These are phyloP conservation scores for Ramularia endophylla DNA, from an alignment of 2,329 filamentous ascomycete species.

Conservation along the genomic window DNA sequence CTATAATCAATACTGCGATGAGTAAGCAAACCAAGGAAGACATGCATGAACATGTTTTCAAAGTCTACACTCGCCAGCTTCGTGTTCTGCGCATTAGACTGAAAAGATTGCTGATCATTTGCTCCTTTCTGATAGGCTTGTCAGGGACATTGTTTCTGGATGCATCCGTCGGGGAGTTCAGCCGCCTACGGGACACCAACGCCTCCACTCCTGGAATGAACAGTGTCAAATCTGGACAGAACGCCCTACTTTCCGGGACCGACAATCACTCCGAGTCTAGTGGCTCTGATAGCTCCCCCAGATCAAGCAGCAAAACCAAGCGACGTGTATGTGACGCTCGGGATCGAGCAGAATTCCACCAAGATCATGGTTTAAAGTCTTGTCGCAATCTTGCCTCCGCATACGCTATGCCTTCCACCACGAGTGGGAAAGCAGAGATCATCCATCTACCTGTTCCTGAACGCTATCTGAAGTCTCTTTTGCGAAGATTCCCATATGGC, in stretches of 20 bases:
- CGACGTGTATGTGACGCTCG: too few species aligned
- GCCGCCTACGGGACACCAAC: constrained; percentile 6
- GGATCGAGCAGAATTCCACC: too few species aligned
- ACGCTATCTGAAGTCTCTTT: constrained; percentile 7
- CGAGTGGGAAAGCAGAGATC: neutral
- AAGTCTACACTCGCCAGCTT: too few species aligned
- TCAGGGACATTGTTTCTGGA: constrained; percentile 42
- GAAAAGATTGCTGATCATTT: too few species aligned
- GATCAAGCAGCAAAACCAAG: neutral
- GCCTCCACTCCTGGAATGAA: neutral
- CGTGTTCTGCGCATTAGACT: too few species aligned
- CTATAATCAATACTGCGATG: constrained; percentile 25
- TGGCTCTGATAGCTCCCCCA: neutral
- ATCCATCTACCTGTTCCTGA: constrained; percentile 4
- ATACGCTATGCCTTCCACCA: neutral
- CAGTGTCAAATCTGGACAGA: too few species aligned
- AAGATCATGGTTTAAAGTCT: neutral
- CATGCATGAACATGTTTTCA: too few species aligned
- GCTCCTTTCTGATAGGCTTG: too few species aligned
- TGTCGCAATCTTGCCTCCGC: constrained; percentile 8
- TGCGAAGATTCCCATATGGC: constrained; percentile 11
- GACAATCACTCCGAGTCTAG: neutral
- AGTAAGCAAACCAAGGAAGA: too few species aligned
- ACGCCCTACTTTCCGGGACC: too few species aligned
- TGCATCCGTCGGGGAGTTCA: constrained; percentile 16